Evolutionary conservation across 306 rosid species (phyloP).

Genomic region (Dryas drummondii): DNA sequence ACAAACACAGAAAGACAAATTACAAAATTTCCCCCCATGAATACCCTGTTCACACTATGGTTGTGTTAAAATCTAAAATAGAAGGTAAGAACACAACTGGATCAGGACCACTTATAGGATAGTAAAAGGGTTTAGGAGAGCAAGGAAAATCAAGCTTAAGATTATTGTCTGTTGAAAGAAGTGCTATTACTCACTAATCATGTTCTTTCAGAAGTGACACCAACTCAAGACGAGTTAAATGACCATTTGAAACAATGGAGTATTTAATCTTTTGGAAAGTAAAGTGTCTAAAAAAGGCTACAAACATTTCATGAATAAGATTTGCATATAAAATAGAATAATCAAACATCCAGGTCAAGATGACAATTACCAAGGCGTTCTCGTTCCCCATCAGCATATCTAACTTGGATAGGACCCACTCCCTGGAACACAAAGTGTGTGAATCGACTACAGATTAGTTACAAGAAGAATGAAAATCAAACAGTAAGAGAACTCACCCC

Average conservation of each 20-base stretch:
- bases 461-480: conserved; percentile 22
- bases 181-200: not conserved
- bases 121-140: not conserved
- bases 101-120: not conserved
- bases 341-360: conserved; percentile 22
- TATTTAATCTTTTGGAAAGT: not conserved
- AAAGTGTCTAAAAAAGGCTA: not conserved
- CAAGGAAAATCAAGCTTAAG: not conserved
- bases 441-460: conserved; percentile 23
- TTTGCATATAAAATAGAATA: conserved; percentile 3
- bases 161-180: not conserved
- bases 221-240: conserved; percentile 2
- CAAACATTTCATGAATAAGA: not conserved
- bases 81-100: not conserved
- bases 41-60: conserved; percentile 4
- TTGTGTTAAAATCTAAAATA: not conserved
- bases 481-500: conserved; percentile 71
- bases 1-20: not conserved
- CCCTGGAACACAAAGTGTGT: conserved; percentile 58
- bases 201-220: not conserved
- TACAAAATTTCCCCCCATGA: conserved; percentile 6
- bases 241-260: not conserved
- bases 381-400: conserved; percentile 98
- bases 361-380: conserved; percentile 86
- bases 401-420: conserved; percentile 89